These are phyloP conservation scores for Colletotrichum truncatum DNA, from an alignment of 2,329 filamentous ascomycete genomes.

Conservation along the genomic window DNA sequence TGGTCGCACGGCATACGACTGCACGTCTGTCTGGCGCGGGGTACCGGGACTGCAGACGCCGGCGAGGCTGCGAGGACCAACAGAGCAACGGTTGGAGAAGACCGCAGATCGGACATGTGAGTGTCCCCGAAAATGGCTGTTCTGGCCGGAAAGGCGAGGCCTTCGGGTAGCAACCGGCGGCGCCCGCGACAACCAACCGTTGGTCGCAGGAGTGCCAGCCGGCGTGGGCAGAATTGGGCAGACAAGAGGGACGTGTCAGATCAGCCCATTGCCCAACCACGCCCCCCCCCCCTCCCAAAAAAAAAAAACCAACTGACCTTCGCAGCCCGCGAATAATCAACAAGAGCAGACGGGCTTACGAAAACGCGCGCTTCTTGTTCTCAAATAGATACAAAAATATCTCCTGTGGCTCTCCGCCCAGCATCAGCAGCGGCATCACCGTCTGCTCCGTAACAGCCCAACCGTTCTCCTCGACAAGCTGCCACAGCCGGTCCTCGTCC, in stretches of 20 bases:
- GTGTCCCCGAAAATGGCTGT: neutral
- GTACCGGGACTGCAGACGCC: neutral
- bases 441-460: constrained; percentile 55
- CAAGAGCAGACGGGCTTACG: neutral
- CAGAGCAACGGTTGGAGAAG: neutral
- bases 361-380: neutral
- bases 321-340: neutral
- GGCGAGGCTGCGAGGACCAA: constrained; percentile 7
- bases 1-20: constrained; percentile 5
- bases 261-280: neutral
- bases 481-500: constrained; percentile 60
- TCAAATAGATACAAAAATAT: constrained; percentile 64
- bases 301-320: neutral
- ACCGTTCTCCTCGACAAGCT: constrained; percentile 52
- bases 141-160: neutral
- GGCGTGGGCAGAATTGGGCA: neutral
- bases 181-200: neutral
- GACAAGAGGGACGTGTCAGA: neutral
- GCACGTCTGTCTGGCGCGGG: constrained; percentile 11
- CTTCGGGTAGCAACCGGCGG: constrained; percentile 1
- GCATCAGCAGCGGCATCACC: constrained; percentile 54
- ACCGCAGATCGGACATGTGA: neutral
- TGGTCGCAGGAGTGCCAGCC: neutral
- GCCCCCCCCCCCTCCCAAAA: too few relatives aligned
- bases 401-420: constrained; percentile 52